Percentiles rank a stretch among this genome's conserved stretches.
Conservation (phyloP, 148 eudicot species). For the Silene uniflora region DNA sequence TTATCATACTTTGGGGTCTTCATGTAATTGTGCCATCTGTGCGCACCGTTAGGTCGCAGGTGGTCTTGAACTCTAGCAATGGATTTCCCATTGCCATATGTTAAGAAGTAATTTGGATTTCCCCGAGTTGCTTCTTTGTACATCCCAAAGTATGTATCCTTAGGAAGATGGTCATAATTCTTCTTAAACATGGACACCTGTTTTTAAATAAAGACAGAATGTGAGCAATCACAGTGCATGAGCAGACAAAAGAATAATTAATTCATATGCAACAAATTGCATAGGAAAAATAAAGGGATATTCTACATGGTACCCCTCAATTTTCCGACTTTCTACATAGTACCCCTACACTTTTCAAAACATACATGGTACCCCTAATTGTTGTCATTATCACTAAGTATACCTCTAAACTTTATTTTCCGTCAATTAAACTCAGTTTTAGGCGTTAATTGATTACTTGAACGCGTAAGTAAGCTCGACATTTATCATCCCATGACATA, state of each 20-base stretch:
- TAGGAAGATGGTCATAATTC: constrained; percentile 87
- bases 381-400: no score
- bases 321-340: no score
- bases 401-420: no score
- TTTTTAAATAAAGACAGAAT: constrained; percentile 10
- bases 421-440: no score
- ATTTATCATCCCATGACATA: no score
- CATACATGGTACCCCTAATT: no score
- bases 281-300: neutral
- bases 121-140: constrained; percentile 91
- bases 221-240: neutral
- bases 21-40: constrained; percentile 93
- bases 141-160: constrained; percentile 83
- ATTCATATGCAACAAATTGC: neutral
- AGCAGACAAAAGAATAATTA: neutral
- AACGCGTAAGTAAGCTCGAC: no score
- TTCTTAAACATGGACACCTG: constrained; percentile 91
- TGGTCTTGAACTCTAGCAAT: constrained; percentile 76
- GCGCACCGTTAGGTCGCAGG: constrained; percentile 89
- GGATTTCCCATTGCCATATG: constrained; percentile 85
- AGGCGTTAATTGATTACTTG: no score
- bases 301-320: no score
- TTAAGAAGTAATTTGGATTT: constrained; percentile 79
- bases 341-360: no score
- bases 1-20: constrained; percentile 67